Conservation (phyloP, 306 rosid species). For the Hippophae tibetana region DNA sequence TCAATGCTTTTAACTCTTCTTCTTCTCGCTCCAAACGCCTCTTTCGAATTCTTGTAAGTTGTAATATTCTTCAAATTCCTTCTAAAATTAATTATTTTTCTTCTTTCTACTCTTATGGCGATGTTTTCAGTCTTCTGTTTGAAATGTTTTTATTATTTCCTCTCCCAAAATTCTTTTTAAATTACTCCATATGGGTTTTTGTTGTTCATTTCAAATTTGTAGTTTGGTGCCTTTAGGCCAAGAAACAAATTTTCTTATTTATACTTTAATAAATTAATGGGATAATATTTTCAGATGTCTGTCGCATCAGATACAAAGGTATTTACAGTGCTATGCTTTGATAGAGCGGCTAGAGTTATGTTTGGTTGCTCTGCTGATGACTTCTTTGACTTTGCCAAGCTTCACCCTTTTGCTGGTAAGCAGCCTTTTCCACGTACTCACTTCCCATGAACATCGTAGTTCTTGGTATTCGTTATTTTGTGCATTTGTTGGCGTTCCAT, state of each 20-base stretch:
- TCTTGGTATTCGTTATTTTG: too few species aligned
- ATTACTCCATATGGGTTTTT: neutral
- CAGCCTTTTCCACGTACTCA: neutral
- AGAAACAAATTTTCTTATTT: neutral
- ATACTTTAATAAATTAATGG: neutral
- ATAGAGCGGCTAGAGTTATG: constrained; percentile 51
- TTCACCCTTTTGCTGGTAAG: constrained; percentile 56
- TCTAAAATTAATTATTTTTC: neutral
- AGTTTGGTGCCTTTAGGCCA: neutral
- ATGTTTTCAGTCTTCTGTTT: neutral
- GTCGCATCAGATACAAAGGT: constrained; percentile 59
- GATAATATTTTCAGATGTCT: constrained; percentile 41
- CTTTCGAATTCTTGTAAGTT: constrained; percentile 51
- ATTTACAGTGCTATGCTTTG: constrained; percentile 53
- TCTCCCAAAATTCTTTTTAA: neutral
- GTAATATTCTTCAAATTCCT: neutral
- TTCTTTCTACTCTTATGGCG: neutral
- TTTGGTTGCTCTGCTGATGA: constrained; percentile 77
- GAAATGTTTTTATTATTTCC: too few species aligned
- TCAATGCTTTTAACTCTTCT: constrained; percentile 25
- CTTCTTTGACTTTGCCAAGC: constrained; percentile 57
- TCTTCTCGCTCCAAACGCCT: constrained; percentile 44
- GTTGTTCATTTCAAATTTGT: neutral
- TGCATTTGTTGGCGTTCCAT: too few species aligned
- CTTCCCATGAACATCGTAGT: neutral